Base-by-base conservation (phyloP, 148 eudicot genomes). In the Oxyria digyna region DNA sequence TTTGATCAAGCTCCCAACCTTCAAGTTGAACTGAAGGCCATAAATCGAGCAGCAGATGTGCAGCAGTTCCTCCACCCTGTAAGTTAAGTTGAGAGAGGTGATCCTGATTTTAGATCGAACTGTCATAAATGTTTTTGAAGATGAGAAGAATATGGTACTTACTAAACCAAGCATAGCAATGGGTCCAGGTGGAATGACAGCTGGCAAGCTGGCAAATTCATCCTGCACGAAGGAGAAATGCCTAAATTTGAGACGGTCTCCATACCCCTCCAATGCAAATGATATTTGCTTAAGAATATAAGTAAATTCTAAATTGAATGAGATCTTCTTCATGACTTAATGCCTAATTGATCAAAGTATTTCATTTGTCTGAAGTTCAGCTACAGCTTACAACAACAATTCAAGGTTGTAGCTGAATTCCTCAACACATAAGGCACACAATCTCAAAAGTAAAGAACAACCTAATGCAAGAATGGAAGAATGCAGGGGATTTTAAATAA, bases 1-100 rank as follows among this genome's bases (percentile, higher is more conserved):
- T 71, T 43, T 80, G 76, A 67, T 93, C 98, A 9, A 93, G 84
- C 74, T 93, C 98, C 96, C 98, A 93, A 13, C 98, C 98, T 31
- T 89, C 79, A 67, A 89, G 80, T 73, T 74, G 71, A 75, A 89
- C 62, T 0, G 86, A 80, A 54, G 98, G 98, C 91, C 91, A 89
- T 37, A 85, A 45, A 23, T 85, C 72, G 69, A 93, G 92, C 76
- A 93, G 73, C 40, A 89, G 76, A 57, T 78, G 89, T 8, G 95
- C 96, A 33, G 83, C 83, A 42, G 98, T 93, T 63, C 95, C 96
- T 0, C 91, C 98, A 45, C 88, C 98, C 91, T 87, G 81, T 74
- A 72, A 77, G 72, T 62, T 70, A 40, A 72, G 31, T 48, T n/a
- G n/a, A n/a, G n/a, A n/a, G 59, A 35, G 27, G 29, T 38, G 42